phyloP scores from a whole-genome alignment of 768 basidiomycete species.

The Pilatotrama ljubarskyi region DNA sequence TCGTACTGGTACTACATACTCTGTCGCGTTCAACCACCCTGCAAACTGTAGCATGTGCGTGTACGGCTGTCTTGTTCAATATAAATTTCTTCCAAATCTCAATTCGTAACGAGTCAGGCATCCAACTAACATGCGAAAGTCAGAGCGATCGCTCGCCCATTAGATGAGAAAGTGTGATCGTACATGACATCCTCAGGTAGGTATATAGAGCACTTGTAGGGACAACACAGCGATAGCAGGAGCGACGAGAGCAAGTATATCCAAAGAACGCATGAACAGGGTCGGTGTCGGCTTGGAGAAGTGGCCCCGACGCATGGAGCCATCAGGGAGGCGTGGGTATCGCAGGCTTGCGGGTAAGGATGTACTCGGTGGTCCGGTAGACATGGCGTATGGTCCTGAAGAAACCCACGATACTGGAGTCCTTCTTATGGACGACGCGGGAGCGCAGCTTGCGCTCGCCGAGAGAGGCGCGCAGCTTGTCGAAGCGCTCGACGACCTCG shows the following conservation, averaged over 20 bases:
- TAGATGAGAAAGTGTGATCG: too few relatives aligned
- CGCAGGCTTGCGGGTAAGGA: background rate
- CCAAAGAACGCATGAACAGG: background rate
- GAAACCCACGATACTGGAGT: background rate
- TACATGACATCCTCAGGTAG: too few relatives aligned
- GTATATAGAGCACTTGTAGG: too few relatives aligned
- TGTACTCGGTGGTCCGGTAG: background rate
- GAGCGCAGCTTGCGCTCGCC: background rate
- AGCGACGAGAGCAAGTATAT: background rate
- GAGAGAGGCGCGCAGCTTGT: background rate
- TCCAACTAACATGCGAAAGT: too few relatives aligned
- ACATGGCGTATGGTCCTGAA: background rate
- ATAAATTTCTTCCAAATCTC: constrained; percentile 22
- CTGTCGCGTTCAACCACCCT: constrained; percentile 30
- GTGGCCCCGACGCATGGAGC: too few relatives aligned
- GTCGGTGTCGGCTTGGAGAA: too few relatives aligned
- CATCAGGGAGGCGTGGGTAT: background rate
- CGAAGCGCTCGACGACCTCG: constrained; percentile 22
- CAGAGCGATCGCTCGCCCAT: too few relatives aligned
- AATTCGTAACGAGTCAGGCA: too few relatives aligned
- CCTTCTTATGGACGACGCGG: background rate
- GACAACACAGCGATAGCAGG: too few relatives aligned
- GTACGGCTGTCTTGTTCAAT: constrained; percentile 37
- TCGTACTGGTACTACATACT: constrained; percentile 24
- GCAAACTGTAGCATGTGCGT: constrained; percentile 45